phyloP scores from a whole-genome alignment of 129 eudicot genomes.

The Logfia minima region DNA sequence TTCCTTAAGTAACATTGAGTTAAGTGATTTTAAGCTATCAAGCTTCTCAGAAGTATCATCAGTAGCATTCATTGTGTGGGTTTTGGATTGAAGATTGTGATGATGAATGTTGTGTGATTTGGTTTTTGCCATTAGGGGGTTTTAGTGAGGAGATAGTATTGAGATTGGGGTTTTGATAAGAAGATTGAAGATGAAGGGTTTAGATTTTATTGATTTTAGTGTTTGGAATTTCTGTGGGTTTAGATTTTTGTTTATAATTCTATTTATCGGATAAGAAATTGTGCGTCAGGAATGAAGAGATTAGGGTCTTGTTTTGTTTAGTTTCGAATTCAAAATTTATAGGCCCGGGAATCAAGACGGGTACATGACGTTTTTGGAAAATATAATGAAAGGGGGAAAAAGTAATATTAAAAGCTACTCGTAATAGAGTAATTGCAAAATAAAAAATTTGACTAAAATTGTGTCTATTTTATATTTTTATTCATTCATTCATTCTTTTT shows the following conservation, averaged over 20 bases:
- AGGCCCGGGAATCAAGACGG: slow-evolving; percentile 21
- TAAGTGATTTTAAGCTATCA: slow-evolving; percentile 59
- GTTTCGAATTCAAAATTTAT: slow-evolving; percentile 18
- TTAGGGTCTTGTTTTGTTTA: background rate
- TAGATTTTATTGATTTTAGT: slow-evolving; percentile 12
- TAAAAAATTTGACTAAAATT: no score
- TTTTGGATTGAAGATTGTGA: background rate
- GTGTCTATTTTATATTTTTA: no score
- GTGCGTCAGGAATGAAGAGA: background rate
- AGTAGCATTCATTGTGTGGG: background rate
- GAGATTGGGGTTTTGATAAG: slow-evolving; percentile 7
- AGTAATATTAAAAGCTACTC: no score
- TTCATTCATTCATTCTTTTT: no score
- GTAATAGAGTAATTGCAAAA: no score
- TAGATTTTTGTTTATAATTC: background rate
- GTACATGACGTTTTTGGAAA: no score
- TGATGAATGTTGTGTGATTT: slow-evolving; percentile 13
- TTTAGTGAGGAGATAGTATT: slow-evolving; percentile 7
- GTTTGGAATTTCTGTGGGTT: slow-evolving; percentile 1
- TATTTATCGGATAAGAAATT: slow-evolving; percentile 7
- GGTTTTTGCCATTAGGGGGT: slow-evolving; percentile 20
- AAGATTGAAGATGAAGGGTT: slow-evolving; percentile 30
- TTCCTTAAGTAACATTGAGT: slow-evolving; percentile 59
- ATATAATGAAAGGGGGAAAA: no score
- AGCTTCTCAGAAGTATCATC: slow-evolving; percentile 29